Percentiles rank a stretch among this genome's conserved stretches.
These are phyloP conservation scores for Debaryomyces singareniensis DNA, from an alignment of 1,139 yeast genomes.

Conservation along the genomic window DNA sequence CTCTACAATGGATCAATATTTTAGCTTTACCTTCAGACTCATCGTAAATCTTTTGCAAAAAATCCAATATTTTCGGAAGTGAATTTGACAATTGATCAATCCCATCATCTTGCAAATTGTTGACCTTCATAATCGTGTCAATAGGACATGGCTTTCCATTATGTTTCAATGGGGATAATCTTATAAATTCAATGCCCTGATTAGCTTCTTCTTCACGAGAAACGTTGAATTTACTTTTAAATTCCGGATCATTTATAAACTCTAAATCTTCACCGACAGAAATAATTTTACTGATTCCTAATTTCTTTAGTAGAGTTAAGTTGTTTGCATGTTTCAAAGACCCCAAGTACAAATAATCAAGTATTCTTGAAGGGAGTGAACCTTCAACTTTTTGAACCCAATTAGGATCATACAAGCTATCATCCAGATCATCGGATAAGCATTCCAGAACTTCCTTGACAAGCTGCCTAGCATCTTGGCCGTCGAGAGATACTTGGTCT, in stretches of 20 bases:
- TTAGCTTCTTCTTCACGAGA: slow-evolving; percentile 17
- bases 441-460: not conserved
- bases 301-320: slow-evolving; percentile 50
- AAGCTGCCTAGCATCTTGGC: too few species aligned
- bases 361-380: slow-evolving; percentile 64
- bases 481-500: too few species aligned
- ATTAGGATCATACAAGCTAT: slow-evolving; percentile 7
- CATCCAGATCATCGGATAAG: too few species aligned
- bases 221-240: slow-evolving; percentile 21
- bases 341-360: slow-evolving; percentile 84
- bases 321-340: slow-evolving; percentile 78
- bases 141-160: slow-evolving; percentile 11
- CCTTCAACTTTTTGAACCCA: slow-evolving; percentile 51
- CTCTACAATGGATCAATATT: slow-evolving; percentile 42
- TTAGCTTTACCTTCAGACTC: slow-evolving; percentile 24
- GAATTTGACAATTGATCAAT: slow-evolving; percentile 34
- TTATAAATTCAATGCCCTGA: slow-evolving; percentile 29
- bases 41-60: slow-evolving; percentile 27
- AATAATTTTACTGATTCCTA: slow-evolving; percentile 71
- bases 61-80: slow-evolving; percentile 30
- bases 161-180: slow-evolving; percentile 15
- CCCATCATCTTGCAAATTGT: slow-evolving; percentile 44
- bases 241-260: slow-evolving; percentile 43
- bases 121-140: slow-evolving; percentile 36
- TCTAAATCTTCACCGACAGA: slow-evolving; percentile 83